Evolutionary conservation across 1,284 basidiomycete species (phyloP).

Genomic region (Clitocybe nebularis): DNA sequence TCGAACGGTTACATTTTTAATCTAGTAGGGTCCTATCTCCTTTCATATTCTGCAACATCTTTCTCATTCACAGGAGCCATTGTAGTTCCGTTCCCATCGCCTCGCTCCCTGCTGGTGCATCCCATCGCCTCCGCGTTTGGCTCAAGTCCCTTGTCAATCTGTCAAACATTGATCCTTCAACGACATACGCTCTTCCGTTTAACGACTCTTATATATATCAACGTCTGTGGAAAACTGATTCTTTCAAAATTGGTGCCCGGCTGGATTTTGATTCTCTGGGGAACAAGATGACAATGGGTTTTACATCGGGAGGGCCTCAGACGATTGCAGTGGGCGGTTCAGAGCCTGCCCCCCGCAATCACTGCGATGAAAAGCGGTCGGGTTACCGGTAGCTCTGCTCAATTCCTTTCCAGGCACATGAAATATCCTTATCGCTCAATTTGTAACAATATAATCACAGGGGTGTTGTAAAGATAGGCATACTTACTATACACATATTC

Average conservation of each 20-base stretch:
- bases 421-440: background rate
- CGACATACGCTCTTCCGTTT: constrained; percentile 32
- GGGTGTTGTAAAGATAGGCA: background rate
- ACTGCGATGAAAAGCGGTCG: constrained; percentile 13
- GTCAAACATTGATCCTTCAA: constrained; percentile 22
- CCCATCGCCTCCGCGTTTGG: constrained; percentile 59
- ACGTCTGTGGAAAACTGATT: constrained; percentile 55
- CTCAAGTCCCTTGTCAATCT: constrained; percentile 35
- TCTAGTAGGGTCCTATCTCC: constrained; percentile 41
- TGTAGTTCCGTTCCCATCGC: constrained; percentile 46
- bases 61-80: constrained; percentile 4
- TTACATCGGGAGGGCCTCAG: constrained; percentile 31
- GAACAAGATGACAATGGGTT: constrained; percentile 44
- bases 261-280: constrained; percentile 48
- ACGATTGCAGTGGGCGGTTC: constrained; percentile 24
- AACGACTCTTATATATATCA: constrained; percentile 51
- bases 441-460: background rate
- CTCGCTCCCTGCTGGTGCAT: constrained; percentile 48
- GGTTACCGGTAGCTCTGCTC: constrained; percentile 6
- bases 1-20: constrained; percentile 44
- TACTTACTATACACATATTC: background rate
- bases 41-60: too few species aligned
- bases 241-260: constrained; percentile 52
- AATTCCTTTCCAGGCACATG: background rate
- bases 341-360: background rate